Conservation (phyloP, 176 grass and related monocot species). For the Oryza rufipogon region DNA sequence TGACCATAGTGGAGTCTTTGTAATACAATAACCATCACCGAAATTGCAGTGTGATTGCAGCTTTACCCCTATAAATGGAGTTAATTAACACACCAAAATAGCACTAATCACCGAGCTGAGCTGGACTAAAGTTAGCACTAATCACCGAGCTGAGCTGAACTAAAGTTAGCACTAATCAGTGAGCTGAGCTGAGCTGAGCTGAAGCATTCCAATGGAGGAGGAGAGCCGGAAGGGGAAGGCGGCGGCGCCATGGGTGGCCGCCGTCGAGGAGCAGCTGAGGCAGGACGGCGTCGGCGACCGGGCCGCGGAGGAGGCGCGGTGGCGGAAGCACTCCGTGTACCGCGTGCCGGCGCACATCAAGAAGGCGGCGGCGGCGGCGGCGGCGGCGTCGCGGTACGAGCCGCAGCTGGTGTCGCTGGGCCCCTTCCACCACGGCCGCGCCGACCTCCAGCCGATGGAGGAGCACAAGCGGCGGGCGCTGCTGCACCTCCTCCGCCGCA, state of each 20-base stretch:
- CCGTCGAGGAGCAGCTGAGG: not conserved
- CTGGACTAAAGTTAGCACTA: not conserved
- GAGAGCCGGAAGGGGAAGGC: not conserved
- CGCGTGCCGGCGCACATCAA: not conserved
- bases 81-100: not conserved
- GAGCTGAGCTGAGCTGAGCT: not conserved
- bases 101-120: not conserved
- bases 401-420: conserved; percentile 71
- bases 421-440: conserved; percentile 60
- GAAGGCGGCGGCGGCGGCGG: not conserved
- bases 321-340: not conserved
- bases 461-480: conserved; percentile 73
- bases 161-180: not conserved
- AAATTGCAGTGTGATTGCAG: not conserved
- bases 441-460: conserved; percentile 56
- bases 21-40: not conserved
- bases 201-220: not conserved
- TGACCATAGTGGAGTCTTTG: not conserved
- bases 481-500: conserved; percentile 50
- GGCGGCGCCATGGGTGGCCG: not conserved
- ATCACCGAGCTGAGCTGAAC: not conserved
- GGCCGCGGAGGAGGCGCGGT: not conserved
- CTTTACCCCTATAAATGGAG: not conserved
- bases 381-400: conserved; percentile 30
- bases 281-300: not conserved